Evolutionary conservation across 805 yeast genomes (phyloP), one percentile per base, ranked within the genome.

Genomic region (Wickerhamomyces pijperi): DNA sequence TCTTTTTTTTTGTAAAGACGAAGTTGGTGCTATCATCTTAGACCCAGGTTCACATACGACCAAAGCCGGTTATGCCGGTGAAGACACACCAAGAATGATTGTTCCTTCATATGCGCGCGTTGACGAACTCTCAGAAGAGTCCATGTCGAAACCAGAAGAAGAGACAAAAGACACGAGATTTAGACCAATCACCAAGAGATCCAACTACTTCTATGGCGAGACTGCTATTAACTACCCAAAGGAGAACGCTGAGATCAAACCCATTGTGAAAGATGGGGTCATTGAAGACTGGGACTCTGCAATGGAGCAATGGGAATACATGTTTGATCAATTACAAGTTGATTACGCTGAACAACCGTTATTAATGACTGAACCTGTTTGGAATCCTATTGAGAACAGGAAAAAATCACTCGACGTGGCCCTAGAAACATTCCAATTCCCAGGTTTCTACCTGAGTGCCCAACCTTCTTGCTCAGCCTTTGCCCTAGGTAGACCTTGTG

Each of bases 21-120:
- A 90, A 58, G 80, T 92, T 46, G 77, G 86, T 46, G 95, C 97
- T 20, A 70, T 92, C 3, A 94, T 90, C 28, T 67, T 90, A 19
- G 97, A 92, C 54, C 88, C 95, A 2, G 97, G 97, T 28, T 80
- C 95, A 11, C 76, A 69, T 44, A 64, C 76, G 43, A 86, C 96
- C 6, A 76, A 90, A 39, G 76, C 81, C 16, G 98, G 98, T 2
- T 87, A 75, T 59, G 88, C 97, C 3, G 97, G 97, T 11, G 90
- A 86, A 41, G 96, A 88, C 55, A 70, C 75, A 39, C 98, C 98
- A 12, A 74, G 79, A 46, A 63, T 78, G 4, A 74, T 82, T 19
- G 58, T 79, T 12, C 92, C 96, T 3, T 82, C 95, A 1, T 70
- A 59, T 43, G 85, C 75, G 52, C 82, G 78, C 8, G 21, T 45